Percentiles rank a stretch among this genome's conserved stretches.
Conservation (phyloP, 176 grass and related monocot species). For the Phoenix roebelenii region DNA sequence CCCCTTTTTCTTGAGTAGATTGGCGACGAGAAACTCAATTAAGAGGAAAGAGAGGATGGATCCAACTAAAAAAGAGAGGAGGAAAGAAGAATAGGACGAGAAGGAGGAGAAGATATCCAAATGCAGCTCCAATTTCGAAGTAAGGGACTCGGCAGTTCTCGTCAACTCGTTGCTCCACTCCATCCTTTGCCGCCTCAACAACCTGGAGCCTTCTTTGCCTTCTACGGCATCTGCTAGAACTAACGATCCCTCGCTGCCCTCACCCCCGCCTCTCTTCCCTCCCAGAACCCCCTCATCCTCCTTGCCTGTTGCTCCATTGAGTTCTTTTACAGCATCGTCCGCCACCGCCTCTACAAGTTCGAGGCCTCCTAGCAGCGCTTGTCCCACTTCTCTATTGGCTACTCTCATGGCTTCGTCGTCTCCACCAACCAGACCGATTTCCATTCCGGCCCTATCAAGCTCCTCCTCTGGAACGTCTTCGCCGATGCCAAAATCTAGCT, state of each 20-base stretch:
- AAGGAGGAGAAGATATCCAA: no score
- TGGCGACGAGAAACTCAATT: no score
- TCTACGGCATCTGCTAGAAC: constrained; percentile 31
- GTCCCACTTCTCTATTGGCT: constrained; percentile 34
- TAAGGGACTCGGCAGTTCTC: constrained; percentile 21
- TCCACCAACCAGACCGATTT: constrained; percentile 25
- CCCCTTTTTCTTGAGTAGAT: no score
- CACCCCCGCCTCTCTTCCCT: constrained; percentile 23
- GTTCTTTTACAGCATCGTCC: constrained; percentile 40
- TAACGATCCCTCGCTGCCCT: constrained; percentile 31
- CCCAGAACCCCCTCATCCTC: constrained; percentile 45
- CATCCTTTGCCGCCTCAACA: constrained; percentile 35
- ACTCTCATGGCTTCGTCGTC: constrained; percentile 54
- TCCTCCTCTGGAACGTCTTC: constrained; percentile 62
- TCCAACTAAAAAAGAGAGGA: no score
- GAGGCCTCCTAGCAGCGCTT: constrained; percentile 30
- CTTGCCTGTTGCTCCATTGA: constrained; percentile 37
- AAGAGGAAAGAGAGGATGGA: no score
- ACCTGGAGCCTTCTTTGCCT: constrained; percentile 48
- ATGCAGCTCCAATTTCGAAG: no score
- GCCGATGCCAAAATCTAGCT: constrained; percentile 14
- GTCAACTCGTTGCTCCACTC: constrained; percentile 30
- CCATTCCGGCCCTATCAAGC: neutral
- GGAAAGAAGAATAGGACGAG: no score
- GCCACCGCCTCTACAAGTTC: constrained; percentile 37